Base-by-base conservation (phyloP, 1,284 basidiomycete genomes). In the Marasmius sp. region DNA sequence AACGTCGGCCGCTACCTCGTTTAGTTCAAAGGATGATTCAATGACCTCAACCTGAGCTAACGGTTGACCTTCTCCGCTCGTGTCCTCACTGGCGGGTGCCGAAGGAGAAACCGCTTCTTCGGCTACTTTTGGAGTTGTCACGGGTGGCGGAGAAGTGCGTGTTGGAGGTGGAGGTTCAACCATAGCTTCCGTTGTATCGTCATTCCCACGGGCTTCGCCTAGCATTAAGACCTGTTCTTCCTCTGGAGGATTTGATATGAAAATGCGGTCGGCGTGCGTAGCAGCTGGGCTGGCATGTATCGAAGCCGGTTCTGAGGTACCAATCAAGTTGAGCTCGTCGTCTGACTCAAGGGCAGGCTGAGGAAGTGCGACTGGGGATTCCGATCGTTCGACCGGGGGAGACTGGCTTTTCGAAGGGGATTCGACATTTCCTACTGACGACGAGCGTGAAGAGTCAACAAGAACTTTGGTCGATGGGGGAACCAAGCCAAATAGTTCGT, bases 291-390 rank as follows among this genome's bases (percentile, higher is more conserved):
- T 45, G 33, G n/a, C 37, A 12, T 53, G 22, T 34, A 37, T n/a
- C 14, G 33, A 37, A 33, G 27, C 27, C 41, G 55, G 41, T 16
- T 51, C 51, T 16, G 71, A 66, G 1, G 69, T 59, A 20, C 68
- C 69, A 51, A 74, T 70, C 47, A 73, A 59, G 58, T 72, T 70
- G 8, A 71, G 66, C 45, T 70, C 68, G 61, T 70, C 70, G 52
- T 69, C 69, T 14, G 69, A 66, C 53, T 70, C 68, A 34, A 27
- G 27, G 27, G 27, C 27, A 27, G 55, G 27, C 12, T 60, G 58
- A n/a, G 36, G 38, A 27, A n/a, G 37, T 41, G 41, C 12, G 18
- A 45, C 55, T 9, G 39, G 41, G 38, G 22, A 51, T 6, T 27
- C 27, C 27, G 34, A 27, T 9, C 34, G 47, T n/a, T 45, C 16